These are phyloP conservation scores for Nakaseomyces kungkrabaensis DNA, from an alignment of 1,139 yeast species.

Conservation along the genomic window DNA sequence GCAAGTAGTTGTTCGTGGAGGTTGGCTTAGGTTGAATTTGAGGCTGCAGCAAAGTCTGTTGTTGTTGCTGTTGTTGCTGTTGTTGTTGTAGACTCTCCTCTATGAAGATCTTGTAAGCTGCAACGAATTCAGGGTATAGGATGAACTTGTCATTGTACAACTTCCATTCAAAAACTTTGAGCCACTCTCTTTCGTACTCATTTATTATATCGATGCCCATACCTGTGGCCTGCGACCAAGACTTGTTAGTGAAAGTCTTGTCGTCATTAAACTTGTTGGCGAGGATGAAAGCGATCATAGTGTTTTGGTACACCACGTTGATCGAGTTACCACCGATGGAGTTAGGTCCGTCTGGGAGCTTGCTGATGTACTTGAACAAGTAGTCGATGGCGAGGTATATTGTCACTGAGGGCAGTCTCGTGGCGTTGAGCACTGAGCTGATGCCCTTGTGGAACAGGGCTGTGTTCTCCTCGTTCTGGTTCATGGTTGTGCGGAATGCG, in stretches of 20 bases:
- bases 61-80: neutral
- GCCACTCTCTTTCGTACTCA: conserved; percentile 65
- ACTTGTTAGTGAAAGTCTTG: conserved; percentile 87
- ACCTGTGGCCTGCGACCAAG: conserved; percentile 95
- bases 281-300: conserved; percentile 63
- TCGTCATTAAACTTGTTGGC: conserved; percentile 96
- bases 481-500: conserved; percentile 43
- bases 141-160: conserved; percentile 26
- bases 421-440: conserved; percentile 70
- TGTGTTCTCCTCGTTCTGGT: conserved; percentile 32
- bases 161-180: conserved; percentile 34
- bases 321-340: conserved; percentile 28
- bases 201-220: conserved; percentile 53
- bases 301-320: conserved; percentile 47
- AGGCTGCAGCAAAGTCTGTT: conserved; percentile 8
- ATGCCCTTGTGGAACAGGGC: conserved; percentile 51
- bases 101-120: conserved; percentile 19
- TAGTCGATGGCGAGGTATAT: conserved; percentile 71
- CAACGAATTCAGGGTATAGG: conserved; percentile 22
- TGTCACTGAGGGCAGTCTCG: conserved; percentile 77
- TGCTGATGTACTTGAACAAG: conserved; percentile 36
- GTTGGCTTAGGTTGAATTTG: conserved; percentile 13
- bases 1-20: conserved; percentile 9
- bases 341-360: conserved; percentile 29
- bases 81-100: conserved; percentile 8